Base-by-base conservation (phyloP, 257 asterid species). In the Lavandula angustifolia region DNA sequence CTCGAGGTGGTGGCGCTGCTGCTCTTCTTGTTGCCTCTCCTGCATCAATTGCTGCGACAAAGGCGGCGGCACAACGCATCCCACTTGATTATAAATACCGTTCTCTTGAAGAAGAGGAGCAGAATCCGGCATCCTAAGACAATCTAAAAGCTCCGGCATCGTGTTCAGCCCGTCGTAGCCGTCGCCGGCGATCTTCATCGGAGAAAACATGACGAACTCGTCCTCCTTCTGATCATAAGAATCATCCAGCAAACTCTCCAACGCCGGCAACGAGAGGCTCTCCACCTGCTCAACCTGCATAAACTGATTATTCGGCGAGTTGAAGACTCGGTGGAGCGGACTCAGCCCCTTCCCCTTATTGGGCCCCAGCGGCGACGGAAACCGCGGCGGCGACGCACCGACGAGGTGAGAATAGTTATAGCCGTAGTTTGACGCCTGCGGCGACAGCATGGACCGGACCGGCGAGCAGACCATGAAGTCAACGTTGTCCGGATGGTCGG, bases 391-490 rank as follows among this genome's bases (percentile, higher is more conserved):
- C n/a, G 94, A 84, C 72, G 75, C 74, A 2, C 70, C 65, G 51
- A 71, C 68, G 35, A 73, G 73, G 54, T 61, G 60, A 4, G 43
- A 29, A 14, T 54, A 54, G 43, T 8, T 7, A 46, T 33, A 55
- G 16, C 13, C 0, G 49, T 67, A 68, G 38, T 14, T 66, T 5
- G 67, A 35, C 0, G 65, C 59, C 10, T 66, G 80, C 9, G 86
- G 78, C 1, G 92, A 82, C 1, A 84, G 66, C 14, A 48, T 60
- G 80, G 71, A 80, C 59, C 88, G 49, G 5, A 86, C 81, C 0
- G 96, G 96, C 1, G 96, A 89, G n/a, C 82, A 86, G 34, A 86
- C 73, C 96, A 89, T 89, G 81, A 83, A 87, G 35, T 89, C 96
- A 1, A 22, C 27, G 1, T 73, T 79, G 11, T 86, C 95, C 1